These are phyloP conservation scores for Ogataea nakhonphanomensis DNA, from an alignment of 805 yeast genomes.

Conservation along the genomic window DNA sequence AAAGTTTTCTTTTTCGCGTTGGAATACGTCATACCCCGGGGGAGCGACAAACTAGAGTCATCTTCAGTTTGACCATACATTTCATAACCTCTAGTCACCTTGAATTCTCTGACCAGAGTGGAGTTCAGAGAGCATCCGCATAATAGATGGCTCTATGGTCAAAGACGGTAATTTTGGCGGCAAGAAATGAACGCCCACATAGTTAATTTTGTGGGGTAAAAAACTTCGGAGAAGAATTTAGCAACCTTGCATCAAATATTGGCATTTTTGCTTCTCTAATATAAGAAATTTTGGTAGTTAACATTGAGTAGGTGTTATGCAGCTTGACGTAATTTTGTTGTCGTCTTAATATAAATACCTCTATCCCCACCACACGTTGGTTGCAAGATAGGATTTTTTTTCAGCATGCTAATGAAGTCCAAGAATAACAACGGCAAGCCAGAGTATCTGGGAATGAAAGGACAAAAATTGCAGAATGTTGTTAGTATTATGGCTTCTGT, in stretches of 20 bases:
- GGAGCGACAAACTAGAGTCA: not conserved
- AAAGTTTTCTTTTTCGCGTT: not conserved
- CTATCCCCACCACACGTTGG: not conserved
- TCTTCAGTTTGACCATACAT: not conserved
- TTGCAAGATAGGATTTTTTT: not conserved
- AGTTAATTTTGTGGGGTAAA: not conserved
- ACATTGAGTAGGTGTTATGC: not conserved
- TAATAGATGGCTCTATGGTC: too few species aligned
- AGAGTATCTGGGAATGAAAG: conserved; percentile 17
- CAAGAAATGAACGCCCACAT: too few species aligned
- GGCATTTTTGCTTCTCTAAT: too few species aligned
- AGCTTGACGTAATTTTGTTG: not conserved
- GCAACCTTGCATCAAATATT: not conserved
- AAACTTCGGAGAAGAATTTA: not conserved
- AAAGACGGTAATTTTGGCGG: too few species aligned
- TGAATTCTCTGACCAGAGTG: too few species aligned
- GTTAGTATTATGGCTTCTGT: conserved; percentile 25
- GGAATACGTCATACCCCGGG: not conserved
- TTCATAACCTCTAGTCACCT: too few species aligned
- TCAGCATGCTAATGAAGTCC: not conserved
- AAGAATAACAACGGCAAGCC: not conserved
- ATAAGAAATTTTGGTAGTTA: too few species aligned
- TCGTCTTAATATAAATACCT: not conserved
- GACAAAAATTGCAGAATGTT: conserved; percentile 15
- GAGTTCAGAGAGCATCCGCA: too few species aligned